Base-by-base conservation (phyloP, 1,284 basidiomycete genomes). In the Porogramme epimiltina region DNA sequence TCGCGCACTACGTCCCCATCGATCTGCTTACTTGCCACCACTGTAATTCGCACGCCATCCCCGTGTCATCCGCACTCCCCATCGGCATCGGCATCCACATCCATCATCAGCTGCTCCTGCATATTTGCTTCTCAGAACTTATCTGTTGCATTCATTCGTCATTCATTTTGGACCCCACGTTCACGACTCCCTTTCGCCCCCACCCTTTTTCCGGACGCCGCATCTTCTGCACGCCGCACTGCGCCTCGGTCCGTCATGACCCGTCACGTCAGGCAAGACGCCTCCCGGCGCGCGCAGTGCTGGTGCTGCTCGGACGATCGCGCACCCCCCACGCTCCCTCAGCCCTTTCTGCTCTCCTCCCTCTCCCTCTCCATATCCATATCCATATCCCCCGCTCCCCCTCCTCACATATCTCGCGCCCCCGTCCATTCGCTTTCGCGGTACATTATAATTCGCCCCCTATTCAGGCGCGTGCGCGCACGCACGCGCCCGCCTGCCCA, bases 361-460 rank as follows among this genome's bases (percentile, higher is more conserved):
- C 36, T 45, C 47, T 31, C 48, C 40, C 20, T 50, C 24, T 37
- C 33, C 45, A 8, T 24, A 8, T 31, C 28, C 9, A 31, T 8
- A 8, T 15, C 28, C n/a, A n/a, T n/a, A n/a, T n/a, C n/a, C n/a
- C n/a, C n/a, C 28, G 28, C 9, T 16, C 33, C 36, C 43, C 24
- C 47, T 42, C 39, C 45, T 42, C 39, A 28, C 13, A 42, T 36
- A 20, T 26, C 38, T 25, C 20, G 51, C 51, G 36, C 40, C 42
- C 42, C 41, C 46, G 37, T 45, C 38, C 37, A 33, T 55, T 49
- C 51, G 40, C 53, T 48, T 56, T 55, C 58, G 44, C 34, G 24
- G 52, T 61, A 63, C 55, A 52, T 53, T 63, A 63, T 53, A 54
- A 56, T 55, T 58, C 41, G 51, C 43, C 49, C 33, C 41, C 53